These are phyloP conservation scores for Sugiyamaella chiloensis DNA, from an alignment of 805 yeast species.

Conservation along the genomic window DNA sequence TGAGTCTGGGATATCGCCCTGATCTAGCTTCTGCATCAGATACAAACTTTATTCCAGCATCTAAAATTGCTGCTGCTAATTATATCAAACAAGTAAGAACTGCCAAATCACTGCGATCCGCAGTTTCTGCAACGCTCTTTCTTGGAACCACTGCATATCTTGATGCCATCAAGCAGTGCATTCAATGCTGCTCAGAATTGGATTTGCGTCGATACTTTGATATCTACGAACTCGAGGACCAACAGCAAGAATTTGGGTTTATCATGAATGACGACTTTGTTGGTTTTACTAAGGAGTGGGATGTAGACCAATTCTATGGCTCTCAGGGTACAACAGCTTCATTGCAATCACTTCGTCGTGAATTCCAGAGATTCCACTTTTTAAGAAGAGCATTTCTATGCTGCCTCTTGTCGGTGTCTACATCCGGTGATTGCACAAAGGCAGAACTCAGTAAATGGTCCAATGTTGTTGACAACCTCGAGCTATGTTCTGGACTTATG, in stretches of 20 bases:
- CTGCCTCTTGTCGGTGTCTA: conserved; percentile 38
- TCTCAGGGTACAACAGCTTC: conserved; percentile 27
- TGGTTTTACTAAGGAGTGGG: conserved; percentile 9
- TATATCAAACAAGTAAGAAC: conserved; percentile 13
- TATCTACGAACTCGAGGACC: conserved; percentile 39
- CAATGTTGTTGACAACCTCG: conserved; percentile 24
- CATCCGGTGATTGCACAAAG: conserved; percentile 24
- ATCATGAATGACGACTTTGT: conserved; percentile 8
- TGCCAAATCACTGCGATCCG: conserved; percentile 34
- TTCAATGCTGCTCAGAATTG: conserved; percentile 32
- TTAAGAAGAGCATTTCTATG: conserved; percentile 45
- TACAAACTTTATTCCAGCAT: conserved; percentile 7
- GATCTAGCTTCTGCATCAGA: conserved; percentile 12
- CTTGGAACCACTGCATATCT: conserved; percentile 34
- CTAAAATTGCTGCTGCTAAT: conserved; percentile 8
- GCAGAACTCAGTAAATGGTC: conserved; percentile 27
- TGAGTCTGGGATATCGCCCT: conserved; percentile 27
- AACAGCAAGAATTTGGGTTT: conserved; percentile 22
- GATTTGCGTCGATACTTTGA: conserved; percentile 43
- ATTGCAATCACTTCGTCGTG: conserved; percentile 29
- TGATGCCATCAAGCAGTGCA: conserved; percentile 28
- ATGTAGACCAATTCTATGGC: conserved; percentile 23
- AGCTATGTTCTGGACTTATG: conserved; percentile 16
- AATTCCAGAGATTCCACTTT: conserved; percentile 36
- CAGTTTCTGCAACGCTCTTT: conserved; percentile 29